Evolutionary conservation across 768 basidiomycete species (phyloP), one percentile per base, ranked within the genome.

Genomic region (Trametes meyenii): DNA sequence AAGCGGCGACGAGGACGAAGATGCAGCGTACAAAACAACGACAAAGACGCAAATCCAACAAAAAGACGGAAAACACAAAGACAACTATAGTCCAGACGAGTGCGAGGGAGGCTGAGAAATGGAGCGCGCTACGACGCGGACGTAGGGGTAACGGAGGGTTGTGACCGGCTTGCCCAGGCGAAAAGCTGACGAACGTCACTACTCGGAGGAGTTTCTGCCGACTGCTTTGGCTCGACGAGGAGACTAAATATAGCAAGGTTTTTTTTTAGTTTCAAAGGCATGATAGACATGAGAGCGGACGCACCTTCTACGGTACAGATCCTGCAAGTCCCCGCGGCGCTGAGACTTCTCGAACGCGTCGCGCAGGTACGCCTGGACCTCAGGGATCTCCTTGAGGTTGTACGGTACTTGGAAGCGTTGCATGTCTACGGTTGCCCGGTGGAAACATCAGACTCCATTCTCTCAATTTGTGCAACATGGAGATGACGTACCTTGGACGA

Each of bases 381-480:
- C 96, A 2, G 88, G 87, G 11, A 99, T 89, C 63, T 88, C 89
- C 70, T 92, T 92, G 53, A 98, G 82, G 66, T 87, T 88, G 78
- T 92, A 96, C 5, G 87, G 81, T 10, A 86, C 83, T 73, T 97
- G 94, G 78, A 96, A 96, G 23, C 94, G 89, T 74, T 94, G 93
- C 85, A 96, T 91, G 73, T 96, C 94, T 88, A 68, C 55, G 65
- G 4, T 17, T 5, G 19, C 2, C 2, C 19, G n/a, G n/a, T 45
- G 24, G 19, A 21, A 12, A 46, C 19, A 33, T 33, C 2, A 17
- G 24, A 1, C 23, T 2, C 29, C 29, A 33, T 33, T 38, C 5
- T 40, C n/a, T n/a, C n/a, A n/a, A n/a, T n/a, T 42, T 26, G 26
- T 57, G 26, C 11, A n/a, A 16, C 17, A 6, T 10, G 33, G 21